Conservation (phyloP, 805 yeast genomes). For the Kluyveromyces aestuarii region DNA sequence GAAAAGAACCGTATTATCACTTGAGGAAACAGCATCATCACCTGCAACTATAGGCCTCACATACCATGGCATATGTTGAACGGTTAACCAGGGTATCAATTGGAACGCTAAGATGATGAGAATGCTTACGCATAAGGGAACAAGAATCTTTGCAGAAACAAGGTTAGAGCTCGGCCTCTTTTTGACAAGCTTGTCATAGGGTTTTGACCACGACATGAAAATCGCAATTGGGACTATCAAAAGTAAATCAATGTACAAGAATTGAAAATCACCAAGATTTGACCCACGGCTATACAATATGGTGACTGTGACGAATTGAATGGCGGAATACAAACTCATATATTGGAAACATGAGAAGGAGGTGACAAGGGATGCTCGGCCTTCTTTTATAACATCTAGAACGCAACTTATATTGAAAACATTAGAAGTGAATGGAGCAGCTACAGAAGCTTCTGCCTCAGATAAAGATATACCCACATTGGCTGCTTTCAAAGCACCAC, state of each 20-base stretch:
- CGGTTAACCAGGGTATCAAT: slow-evolving; percentile 52
- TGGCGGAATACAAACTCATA: slow-evolving; percentile 95
- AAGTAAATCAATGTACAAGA: slow-evolving; percentile 84
- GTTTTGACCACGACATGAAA: slow-evolving; percentile 96
- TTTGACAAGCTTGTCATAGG: slow-evolving; percentile 45
- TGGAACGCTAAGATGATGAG: slow-evolving; percentile 57
- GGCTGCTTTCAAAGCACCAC: slow-evolving; percentile 97
- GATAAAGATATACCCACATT: slow-evolving; percentile 94
- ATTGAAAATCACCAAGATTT: slow-evolving; percentile 94
- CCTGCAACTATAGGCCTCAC: slow-evolving; percentile 72
- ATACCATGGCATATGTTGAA: slow-evolving; percentile 64
- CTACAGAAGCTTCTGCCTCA: slow-evolving; percentile 97
- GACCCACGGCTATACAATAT: slow-evolving; percentile 81
- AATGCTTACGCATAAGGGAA: slow-evolving; percentile 77
- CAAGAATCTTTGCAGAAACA: slow-evolving; percentile 77
- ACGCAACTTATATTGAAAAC: slow-evolving; percentile 89
- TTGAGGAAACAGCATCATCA: slow-evolving; percentile 69
- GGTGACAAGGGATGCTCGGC: slow-evolving; percentile 90
- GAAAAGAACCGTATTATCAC: slow-evolving; percentile 86
- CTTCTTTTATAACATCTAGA: slow-evolving; percentile 83
- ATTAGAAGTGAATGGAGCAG: slow-evolving; percentile 95
- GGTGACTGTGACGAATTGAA: slow-evolving; percentile 84
- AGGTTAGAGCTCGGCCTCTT: slow-evolving; percentile 92
- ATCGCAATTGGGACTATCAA: slow-evolving; percentile 90
- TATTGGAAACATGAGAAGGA: slow-evolving; percentile 95